Base-by-base conservation (phyloP, 2,329 filamentous ascomycete genomes). In the Penicillium digitatum region DNA sequence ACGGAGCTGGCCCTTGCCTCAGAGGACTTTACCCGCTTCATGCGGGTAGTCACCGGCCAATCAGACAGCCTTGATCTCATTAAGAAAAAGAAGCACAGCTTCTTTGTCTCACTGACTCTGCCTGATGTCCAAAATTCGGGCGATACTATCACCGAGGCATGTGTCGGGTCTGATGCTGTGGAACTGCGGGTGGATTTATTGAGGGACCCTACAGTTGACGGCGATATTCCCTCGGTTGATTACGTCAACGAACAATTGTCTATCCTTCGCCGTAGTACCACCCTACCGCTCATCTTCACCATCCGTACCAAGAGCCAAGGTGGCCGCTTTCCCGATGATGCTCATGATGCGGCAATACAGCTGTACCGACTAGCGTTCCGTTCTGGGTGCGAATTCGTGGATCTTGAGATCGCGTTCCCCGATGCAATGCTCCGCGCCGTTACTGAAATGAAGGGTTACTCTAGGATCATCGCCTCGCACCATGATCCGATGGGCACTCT, bases 121-220 rank as follows among this genome's bases (percentile, higher is more conserved):
- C 89, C 92, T 1, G 83, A 89, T 62, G 77, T 97, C 16, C 77
- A 81, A 11, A 76, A 82, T 20, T 83, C 86, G 29, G 70, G 84
- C 9, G 79, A 85, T 20, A 76, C 87, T 27, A 79, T 99, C 42
- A 85, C 87, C 1, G 79, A 84, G 48, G 87, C 91, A 40, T 85
- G 88, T 12, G 85, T 95, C 38, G 94, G 94, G 5, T 88, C 89
- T 8, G 93, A 99, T 74, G 94, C 93, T 3, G 90, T 97, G 11
- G 94, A 99, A 73, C 76, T 99, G 48, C 85, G 94, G n/a, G 89
- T 96, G 4, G 94, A 99, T 74, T 78, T 99, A 39, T 81, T 99
- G 16, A 82, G 88, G 58, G 88, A 96, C 66, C 83, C 86, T 5
- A 80, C 84, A 3, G 77, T 77, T 12, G 69, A 78, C 20, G 76